phyloP scores from a whole-genome alignment of 331 rosid genomes.

The Spiraea crenata region DNA sequence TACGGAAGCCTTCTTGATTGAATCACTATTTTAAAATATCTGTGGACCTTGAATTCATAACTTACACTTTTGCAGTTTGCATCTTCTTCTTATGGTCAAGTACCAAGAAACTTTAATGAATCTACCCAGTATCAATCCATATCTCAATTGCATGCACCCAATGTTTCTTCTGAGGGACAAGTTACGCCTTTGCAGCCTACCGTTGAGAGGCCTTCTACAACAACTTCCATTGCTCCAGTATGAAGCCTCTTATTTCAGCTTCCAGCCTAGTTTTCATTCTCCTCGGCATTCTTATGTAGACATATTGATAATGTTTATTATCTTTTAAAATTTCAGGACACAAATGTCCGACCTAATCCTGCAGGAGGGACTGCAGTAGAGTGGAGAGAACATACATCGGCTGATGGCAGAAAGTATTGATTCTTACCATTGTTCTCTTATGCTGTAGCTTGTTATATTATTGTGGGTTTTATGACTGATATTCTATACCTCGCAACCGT shows the following conservation, averaged over 20 bases:
- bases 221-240: slow-evolving; percentile 51
- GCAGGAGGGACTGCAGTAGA: slow-evolving; percentile 50
- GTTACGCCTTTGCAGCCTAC: slow-evolving; percentile 39
- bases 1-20: slow-evolving; percentile 18
- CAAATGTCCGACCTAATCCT: slow-evolving; percentile 36
- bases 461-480: slow-evolving; percentile 11
- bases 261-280: background rate
- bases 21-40: background rate
- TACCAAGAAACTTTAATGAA: slow-evolving; percentile 47
- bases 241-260: slow-evolving; percentile 12
- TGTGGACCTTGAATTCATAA: slow-evolving; percentile 22
- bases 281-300: background rate
- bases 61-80: slow-evolving; percentile 50
- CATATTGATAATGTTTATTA: slow-evolving; percentile 1
- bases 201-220: slow-evolving; percentile 44
- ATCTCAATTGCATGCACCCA: slow-evolving; percentile 52
- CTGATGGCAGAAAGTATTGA: slow-evolving; percentile 79
- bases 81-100: slow-evolving; percentile 65
- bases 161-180: slow-evolving; percentile 47
- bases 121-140: slow-evolving; percentile 53
- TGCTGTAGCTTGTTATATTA: background rate
- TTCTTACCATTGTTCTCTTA: slow-evolving; percentile 13
- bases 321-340: slow-evolving; percentile 44
- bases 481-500: background rate
- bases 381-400: slow-evolving; percentile 85